These are phyloP conservation scores for Picea glauca DNA, from an alignment of 75 land plant genomes.

Conservation along the genomic window DNA sequence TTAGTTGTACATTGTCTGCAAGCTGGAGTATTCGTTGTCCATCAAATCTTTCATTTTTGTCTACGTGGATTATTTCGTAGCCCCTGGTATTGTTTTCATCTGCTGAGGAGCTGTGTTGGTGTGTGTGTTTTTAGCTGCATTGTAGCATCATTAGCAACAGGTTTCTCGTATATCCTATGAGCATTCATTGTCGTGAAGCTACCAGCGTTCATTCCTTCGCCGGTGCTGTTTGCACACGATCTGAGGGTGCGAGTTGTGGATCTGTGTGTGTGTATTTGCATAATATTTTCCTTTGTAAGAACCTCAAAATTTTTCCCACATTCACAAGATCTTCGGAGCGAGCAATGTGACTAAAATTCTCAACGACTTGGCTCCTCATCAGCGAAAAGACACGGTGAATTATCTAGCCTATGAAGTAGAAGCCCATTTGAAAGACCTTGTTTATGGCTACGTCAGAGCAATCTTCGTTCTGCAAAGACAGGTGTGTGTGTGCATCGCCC, in stretches of 20 bases:
- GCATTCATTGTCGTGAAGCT: too few species aligned
- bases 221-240: slow-evolving; percentile 39
- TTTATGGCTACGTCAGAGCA: slow-evolving; percentile 44
- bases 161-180: too few species aligned
- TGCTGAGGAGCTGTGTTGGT: too few species aligned
- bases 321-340: slow-evolving; percentile 53
- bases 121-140: too few species aligned
- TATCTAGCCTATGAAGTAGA: slow-evolving; percentile 51
- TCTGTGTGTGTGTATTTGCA: slow-evolving; percentile 44
- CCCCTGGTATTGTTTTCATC: too few species aligned
- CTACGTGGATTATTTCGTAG: too few species aligned
- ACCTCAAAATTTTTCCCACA: slow-evolving; percentile 41
- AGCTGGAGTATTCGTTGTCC: too few species aligned
- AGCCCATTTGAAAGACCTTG: slow-evolving; percentile 29
- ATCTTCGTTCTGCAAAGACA: background rate
- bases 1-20: too few species aligned
- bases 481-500: too few species aligned
- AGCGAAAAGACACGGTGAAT: slow-evolving; percentile 45
- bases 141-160: too few species aligned
- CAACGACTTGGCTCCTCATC: slow-evolving; percentile 39
- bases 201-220: background rate
- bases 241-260: slow-evolving; percentile 22
- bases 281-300: slow-evolving; percentile 50
- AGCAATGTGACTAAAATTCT: slow-evolving; percentile 56
- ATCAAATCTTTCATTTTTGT: too few species aligned